Evolutionary conservation across 73 alveolate genomes (phyloP).

Genomic region (Paramecium sexaurelia): DNA sequence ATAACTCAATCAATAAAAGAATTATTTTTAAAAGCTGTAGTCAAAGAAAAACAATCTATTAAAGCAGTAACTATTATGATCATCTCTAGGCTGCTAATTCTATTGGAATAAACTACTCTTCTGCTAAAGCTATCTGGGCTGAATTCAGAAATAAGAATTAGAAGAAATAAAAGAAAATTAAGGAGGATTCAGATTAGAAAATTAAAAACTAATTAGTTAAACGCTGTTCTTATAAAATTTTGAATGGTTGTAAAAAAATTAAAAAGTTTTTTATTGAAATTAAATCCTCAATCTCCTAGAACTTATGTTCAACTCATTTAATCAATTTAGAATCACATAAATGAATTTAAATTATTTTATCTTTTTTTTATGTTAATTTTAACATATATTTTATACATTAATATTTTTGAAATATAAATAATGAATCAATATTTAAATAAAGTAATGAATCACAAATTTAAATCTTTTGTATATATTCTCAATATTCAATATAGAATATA

Average conservation of each 20-base stretch:
- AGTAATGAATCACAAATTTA: too few relatives aligned
- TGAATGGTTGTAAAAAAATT: not conserved
- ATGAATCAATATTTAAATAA: too few relatives aligned
- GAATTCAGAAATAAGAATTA: slow-evolving; percentile 5
- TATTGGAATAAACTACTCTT: slow-evolving; percentile 42
- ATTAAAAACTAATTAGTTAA: not conserved
- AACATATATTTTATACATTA: not conserved
- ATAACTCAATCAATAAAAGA: slow-evolving; percentile 49
- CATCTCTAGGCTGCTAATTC: not conserved
- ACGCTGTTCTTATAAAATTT: slow-evolving; percentile 18
- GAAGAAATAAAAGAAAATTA: not conserved
- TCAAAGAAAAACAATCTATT: not conserved
- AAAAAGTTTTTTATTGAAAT: slow-evolving; percentile 46
- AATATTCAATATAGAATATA: not conserved
- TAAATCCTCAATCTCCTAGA: slow-evolving; percentile 32
- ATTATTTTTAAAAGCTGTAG: slow-evolving; percentile 36
- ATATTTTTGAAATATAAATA: not conserved
- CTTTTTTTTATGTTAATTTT: not conserved
- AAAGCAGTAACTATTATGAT: not conserved
- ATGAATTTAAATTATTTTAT: slow-evolving; percentile 6
- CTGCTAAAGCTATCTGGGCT: slow-evolving; percentile 62
- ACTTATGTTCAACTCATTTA: not conserved
- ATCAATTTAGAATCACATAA: not conserved
- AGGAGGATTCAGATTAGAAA: not conserved
- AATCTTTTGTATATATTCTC: too few relatives aligned